Evolutionary conservation across 1,139 yeast species (phyloP), one percentile per base, ranked within the genome.

Genomic region (Yamadazyma jaroonii): DNA sequence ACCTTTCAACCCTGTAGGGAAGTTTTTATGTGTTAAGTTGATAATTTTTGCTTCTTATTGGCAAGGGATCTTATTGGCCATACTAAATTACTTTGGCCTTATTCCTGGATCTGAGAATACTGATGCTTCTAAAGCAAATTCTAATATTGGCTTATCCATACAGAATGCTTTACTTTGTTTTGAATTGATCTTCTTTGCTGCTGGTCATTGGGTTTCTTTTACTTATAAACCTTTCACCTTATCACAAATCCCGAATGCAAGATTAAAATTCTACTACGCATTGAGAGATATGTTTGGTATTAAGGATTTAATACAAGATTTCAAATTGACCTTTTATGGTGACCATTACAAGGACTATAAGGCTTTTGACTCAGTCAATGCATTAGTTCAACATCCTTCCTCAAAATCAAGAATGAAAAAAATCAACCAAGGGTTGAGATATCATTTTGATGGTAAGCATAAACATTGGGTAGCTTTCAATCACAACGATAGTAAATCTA

Each of bases 41-140:
- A 87, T 92, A 41, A 90, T 94, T 40, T 92, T 92, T 69, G 97
- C 96, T 26, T 86, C 96, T 12, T 92, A 89, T 59, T 92, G 98
- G 98, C 98, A 92, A 57, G 92, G 96, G 0, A 72, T 90, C 20
- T 51, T 82, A 0, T 67, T 92, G 34, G 80, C 87, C 0, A 56
- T 84, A 1, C 53, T 87, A 29, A 79, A 74, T 45, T 72, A 73
- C 48, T 59, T 79, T 30, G 81, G 84, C 1, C 46, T 77, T 1
- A 64, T 88, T 14, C 66, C 64, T 1, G 61, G 57, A 4, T 44
- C 57, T 14, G 57, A 57, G 14, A 63, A 56, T 9, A 54, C 57
- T n/a, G 45, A 41, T 28, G 29, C 32, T 52, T 55, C 14, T 50
- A 53, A 53, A 23, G 52, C 58, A 9, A 60, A 62, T 10, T 54